These are phyloP conservation scores for Diplogelasinospora grovesii DNA, from an alignment of 495 filamentous ascomycete genomes.

Conservation along the genomic window DNA sequence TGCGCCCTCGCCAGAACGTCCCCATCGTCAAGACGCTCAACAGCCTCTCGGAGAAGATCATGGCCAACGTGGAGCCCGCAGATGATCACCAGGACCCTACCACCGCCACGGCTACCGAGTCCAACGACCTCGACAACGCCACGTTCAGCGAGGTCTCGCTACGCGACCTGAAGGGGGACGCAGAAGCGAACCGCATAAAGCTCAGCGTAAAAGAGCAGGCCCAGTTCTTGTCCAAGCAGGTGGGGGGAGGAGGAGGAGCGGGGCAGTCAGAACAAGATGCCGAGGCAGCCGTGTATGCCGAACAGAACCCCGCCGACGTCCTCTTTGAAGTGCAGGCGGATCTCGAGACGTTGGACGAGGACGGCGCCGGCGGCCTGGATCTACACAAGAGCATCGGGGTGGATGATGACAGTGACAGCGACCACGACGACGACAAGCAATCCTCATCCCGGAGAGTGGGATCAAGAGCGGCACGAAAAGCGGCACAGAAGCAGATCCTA, in stretches of 20 bases:
- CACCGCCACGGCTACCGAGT: conserved; percentile 25
- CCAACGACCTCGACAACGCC: conserved; percentile 65
- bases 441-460: conserved; percentile 46
- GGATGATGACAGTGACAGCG: conserved; percentile 60
- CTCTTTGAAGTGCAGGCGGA: conserved; percentile 57
- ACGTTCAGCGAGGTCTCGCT: conserved; percentile 67
- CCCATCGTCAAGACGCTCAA: conserved; percentile 79
- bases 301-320: conserved; percentile 62
- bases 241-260: conserved; percentile 29
- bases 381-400: conserved; percentile 54
- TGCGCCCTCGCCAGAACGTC: conserved; percentile 58
- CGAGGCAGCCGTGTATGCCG: conserved; percentile 53
- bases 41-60: conserved; percentile 79
- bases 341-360: conserved; percentile 44
- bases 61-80: conserved; percentile 73
- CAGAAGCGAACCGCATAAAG: conserved; percentile 63
- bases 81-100: conserved; percentile 58
- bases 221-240: conserved; percentile 63
- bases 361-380: conserved; percentile 44
- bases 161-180: conserved; percentile 74
- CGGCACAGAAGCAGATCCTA: conserved; percentile 52
- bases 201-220: conserved; percentile 84
- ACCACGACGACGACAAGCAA: conserved; percentile 52
- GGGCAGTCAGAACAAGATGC: conserved; percentile 37
- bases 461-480: conserved; percentile 47